phyloP scores from a whole-genome alignment of 2,329 filamentous ascomycete species.

The Scolecobasidium constrictum region DNA sequence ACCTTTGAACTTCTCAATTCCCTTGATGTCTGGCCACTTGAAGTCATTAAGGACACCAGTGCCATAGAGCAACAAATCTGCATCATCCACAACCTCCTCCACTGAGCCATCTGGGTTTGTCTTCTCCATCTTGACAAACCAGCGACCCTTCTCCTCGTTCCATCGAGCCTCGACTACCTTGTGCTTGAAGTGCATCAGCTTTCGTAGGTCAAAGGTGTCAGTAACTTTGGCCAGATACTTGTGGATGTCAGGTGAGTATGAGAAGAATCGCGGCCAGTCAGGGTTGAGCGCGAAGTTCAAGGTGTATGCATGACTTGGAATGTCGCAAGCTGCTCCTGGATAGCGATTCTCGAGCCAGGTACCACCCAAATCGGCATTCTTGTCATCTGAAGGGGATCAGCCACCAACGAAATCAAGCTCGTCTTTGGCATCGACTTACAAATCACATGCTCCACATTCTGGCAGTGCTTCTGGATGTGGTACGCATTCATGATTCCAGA shows the following conservation, averaged over 20 bases:
- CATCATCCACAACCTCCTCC: slow-evolving; percentile 27
- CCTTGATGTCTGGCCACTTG: slow-evolving; percentile 33
- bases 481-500: slow-evolving; percentile 38
- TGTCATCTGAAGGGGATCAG: slow-evolving; percentile 22
- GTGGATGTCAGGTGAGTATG: slow-evolving; percentile 37
- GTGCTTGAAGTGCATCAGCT: slow-evolving; percentile 43
- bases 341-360: slow-evolving; percentile 20
- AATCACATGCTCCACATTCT: slow-evolving; percentile 35
- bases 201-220: slow-evolving; percentile 36
- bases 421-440: slow-evolving; percentile 37
- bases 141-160: slow-evolving; percentile 38
- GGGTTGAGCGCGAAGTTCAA: slow-evolving; percentile 39
- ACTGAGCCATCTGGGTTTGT: slow-evolving; percentile 21
- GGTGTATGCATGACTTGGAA: slow-evolving; percentile 37
- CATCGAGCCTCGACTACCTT: slow-evolving; percentile 37
- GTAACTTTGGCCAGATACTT: slow-evolving; percentile 39
- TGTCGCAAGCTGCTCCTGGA: slow-evolving; percentile 33
- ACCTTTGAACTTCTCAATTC: slow-evolving; percentile 30
- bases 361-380: slow-evolving; percentile 24
- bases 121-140: slow-evolving; percentile 38
- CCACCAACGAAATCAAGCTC: slow-evolving; percentile 28
- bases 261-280: slow-evolving; percentile 38
- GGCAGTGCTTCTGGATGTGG: slow-evolving; percentile 33
- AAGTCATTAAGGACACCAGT: slow-evolving; percentile 35
- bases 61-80: slow-evolving; percentile 32